Evolutionary conservation across 2,329 filamentous ascomycete species (phyloP).

Genomic region (Penicillium corylophilum): DNA sequence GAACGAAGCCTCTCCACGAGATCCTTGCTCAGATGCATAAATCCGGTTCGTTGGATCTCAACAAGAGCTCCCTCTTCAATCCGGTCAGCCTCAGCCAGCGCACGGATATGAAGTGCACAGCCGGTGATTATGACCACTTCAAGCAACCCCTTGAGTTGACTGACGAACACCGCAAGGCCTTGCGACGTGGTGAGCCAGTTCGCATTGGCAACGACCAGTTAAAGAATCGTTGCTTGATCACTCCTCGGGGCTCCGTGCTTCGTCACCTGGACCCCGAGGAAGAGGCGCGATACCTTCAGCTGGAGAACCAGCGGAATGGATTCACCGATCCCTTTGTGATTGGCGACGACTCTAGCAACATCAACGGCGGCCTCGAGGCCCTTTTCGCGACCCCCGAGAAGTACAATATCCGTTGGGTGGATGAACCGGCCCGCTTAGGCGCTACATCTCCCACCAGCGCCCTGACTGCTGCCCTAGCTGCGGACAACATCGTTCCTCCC

Average conservation of each 20-base stretch:
- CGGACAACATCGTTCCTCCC: slow-evolving; percentile 31
- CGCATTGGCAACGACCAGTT: slow-evolving; percentile 38
- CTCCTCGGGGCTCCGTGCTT: slow-evolving; percentile 45
- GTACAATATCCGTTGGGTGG: slow-evolving; percentile 48
- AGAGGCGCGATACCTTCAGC: slow-evolving; percentile 45
- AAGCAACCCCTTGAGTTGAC: slow-evolving; percentile 42
- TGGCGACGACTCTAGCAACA: slow-evolving; percentile 44
- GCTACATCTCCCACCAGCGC: slow-evolving; percentile 24
- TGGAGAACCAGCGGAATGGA: slow-evolving; percentile 40
- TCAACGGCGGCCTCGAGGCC: slow-evolving; percentile 45
- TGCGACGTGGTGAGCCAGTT: slow-evolving; percentile 44
- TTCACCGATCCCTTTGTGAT: slow-evolving; percentile 37
- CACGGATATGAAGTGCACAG: slow-evolving; percentile 43
- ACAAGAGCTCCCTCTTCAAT: slow-evolving; percentile 42
- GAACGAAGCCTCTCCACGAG: slow-evolving; percentile 38
- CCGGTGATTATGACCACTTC: slow-evolving; percentile 41
- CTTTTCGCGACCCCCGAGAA: slow-evolving; percentile 47
- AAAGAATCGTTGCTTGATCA: slow-evolving; percentile 47
- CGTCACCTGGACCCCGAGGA: slow-evolving; percentile 47
- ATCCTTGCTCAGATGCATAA: slow-evolving; percentile 42
- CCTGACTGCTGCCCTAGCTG: slow-evolving; percentile 18
- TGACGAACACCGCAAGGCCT: slow-evolving; percentile 43
- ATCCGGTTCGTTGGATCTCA: slow-evolving; percentile 37
- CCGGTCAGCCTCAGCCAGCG: slow-evolving; percentile 43
- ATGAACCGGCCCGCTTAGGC: slow-evolving; percentile 32